Conservation (phyloP, 768 basidiomycete species). For the Leccinellum rugosiceps region DNA sequence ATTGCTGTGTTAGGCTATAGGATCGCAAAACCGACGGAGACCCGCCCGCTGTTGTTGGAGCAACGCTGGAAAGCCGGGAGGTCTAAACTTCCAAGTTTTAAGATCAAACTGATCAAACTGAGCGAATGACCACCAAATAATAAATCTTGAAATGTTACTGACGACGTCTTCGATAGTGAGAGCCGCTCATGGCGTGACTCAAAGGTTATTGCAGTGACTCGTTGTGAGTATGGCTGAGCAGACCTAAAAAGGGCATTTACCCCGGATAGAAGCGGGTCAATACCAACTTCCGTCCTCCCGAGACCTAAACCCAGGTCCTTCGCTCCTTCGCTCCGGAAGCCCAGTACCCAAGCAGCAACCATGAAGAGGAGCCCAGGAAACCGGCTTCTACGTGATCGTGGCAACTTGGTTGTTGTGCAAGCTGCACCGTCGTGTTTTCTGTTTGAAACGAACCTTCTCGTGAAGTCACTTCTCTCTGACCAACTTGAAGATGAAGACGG, state of each 20-base stretch:
- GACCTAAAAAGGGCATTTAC: constrained; percentile 9
- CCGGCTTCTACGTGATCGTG: background rate
- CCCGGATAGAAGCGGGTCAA: background rate
- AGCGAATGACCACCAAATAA: background rate
- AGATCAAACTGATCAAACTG: background rate
- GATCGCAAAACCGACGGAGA: constrained; percentile 1
- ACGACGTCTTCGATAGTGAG: background rate
- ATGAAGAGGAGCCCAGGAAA: background rate
- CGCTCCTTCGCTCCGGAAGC: background rate
- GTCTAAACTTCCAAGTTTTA: background rate
- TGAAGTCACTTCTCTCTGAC: background rate
- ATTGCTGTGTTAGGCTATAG: constrained; percentile 18
- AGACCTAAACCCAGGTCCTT: background rate
- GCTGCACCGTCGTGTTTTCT: background rate
- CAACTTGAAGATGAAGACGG: background rate
- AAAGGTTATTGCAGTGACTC: background rate
- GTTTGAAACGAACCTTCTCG: background rate
- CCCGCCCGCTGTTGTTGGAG: background rate
- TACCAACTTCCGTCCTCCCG: background rate
- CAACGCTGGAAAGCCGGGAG: background rate
- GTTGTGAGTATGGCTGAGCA: constrained; percentile 3
- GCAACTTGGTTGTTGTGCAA: background rate
- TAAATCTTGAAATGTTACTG: background rate
- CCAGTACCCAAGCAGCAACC: background rate
- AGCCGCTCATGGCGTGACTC: background rate